Percentiles rank a stretch among this genome's conserved stretches.
phyloP scores from a whole-genome alignment of 495 filamentous ascomycete genomes.

The Cercophora samala region DNA sequence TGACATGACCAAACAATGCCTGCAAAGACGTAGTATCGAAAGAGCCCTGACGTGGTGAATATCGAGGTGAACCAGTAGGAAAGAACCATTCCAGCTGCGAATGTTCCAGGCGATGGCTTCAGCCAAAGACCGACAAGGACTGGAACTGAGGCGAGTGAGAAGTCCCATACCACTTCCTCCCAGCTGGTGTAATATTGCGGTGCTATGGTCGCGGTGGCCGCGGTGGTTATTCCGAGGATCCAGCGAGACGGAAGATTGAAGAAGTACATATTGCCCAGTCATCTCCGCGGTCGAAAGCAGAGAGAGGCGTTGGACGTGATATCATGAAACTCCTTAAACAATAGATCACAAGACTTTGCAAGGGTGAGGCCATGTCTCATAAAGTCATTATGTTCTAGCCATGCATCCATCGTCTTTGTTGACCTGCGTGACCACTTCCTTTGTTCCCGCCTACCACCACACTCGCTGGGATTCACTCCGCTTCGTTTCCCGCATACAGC shows the following conservation, averaged over 20 bases:
- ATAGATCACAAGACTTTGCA: neutral
- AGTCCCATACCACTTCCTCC: constrained; percentile 7
- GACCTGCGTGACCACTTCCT: neutral
- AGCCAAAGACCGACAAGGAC: neutral
- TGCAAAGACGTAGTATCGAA: constrained; percentile 4
- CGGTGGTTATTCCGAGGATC: neutral
- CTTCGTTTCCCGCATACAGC: neutral
- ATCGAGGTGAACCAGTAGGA: constrained; percentile 7
- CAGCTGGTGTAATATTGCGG: constrained; percentile 4
- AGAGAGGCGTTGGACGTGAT: neutral
- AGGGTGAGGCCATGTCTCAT: neutral
- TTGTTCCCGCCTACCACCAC: neutral
- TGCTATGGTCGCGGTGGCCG: neutral
- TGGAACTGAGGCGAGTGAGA: constrained; percentile 5
- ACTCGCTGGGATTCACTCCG: neutral
- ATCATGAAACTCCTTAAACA: neutral
- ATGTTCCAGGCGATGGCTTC: neutral
- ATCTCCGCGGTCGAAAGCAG: neutral
- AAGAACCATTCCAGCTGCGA: neutral
- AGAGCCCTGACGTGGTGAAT: neutral
- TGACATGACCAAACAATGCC: neutral
- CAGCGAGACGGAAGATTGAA: neutral
- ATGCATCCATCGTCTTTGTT: neutral
- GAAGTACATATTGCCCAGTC: neutral
- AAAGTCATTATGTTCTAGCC: neutral